Evolutionary conservation across 805 yeast genomes (phyloP), one percentile per base, ranked within the genome.

Genomic region (Wickerhamiella qilinensis): DNA sequence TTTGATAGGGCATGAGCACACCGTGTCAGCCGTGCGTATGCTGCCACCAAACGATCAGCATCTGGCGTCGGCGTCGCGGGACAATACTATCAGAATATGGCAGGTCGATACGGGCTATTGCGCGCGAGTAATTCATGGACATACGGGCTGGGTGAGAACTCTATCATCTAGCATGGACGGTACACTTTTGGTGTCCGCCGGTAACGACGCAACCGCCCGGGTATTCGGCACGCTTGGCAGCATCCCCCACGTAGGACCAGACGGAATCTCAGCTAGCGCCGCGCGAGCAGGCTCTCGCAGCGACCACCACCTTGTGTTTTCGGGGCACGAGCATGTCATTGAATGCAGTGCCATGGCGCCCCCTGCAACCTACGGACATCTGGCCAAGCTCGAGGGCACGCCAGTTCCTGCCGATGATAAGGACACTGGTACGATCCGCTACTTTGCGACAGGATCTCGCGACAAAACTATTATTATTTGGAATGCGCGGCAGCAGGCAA

Each of bases 121-220:
- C 43, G 47, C 72, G 15, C 67, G 68, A 43, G 71, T 81, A 1
- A 71, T 84, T 40, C 65, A 69, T 14, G 88, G 86, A 1, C 96
- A 86, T 56, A 69, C 81, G 8, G 94, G 84, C 46, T 86, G 96
- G 96, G 84, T 84, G 3, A 63, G 94, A 41, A 63, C 71, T 9
- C 46, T 84, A 83, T 75, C 28, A 40, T 39, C 18, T 21, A 17
- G 28, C 30, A 20, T 24, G 11, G 38, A 29, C 16, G 39, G 36
- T 16, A 38, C 28, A 20, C 29, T 25, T 34, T 37, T 46, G 3
- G 36, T 49, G 2, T 37, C 44, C 14, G 50, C 42, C 7, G 46
- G 49, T 16, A 43, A 44, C 27, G 51, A 47, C 36, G 38, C 43
- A 20, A 33, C 38, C 14, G 47, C 38, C 16, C 35, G 42, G 24